Conservation (phyloP, 371 early-diverging fungal genomes). For the Apophysomyces sp. region DNA sequence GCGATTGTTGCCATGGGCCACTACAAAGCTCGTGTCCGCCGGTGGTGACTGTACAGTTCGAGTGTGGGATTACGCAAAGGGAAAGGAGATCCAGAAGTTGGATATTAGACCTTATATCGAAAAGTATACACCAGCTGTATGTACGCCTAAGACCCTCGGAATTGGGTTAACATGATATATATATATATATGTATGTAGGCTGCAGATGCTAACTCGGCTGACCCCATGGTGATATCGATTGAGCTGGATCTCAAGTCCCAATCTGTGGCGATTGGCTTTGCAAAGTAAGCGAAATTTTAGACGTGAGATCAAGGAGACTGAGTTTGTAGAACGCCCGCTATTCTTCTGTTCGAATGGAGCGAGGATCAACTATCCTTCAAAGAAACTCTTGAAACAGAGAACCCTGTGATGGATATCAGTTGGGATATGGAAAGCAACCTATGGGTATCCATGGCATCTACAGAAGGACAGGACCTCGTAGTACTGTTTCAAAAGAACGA, state of each 20-base stretch:
- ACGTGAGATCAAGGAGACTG: not conserved
- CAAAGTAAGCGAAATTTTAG: conserved; percentile 23
- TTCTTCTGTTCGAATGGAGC: conserved; percentile 33
- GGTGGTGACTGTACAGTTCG: conserved; percentile 86
- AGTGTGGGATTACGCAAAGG: conserved; percentile 72
- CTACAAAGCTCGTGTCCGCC: conserved; percentile 69
- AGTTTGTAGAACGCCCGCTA: conserved; percentile 22
- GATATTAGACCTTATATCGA: conserved; percentile 44
- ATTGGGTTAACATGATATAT: not conserved
- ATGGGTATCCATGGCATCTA: conserved; percentile 34
- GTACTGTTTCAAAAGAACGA: conserved; percentile 14
- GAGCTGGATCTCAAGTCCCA: conserved; percentile 19
- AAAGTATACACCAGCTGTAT: conserved; percentile 41
- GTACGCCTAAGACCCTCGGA: not conserved
- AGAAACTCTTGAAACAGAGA: conserved; percentile 22
- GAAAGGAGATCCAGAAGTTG: conserved; percentile 39
- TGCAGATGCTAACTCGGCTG: conserved; percentile 41
- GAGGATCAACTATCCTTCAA: conserved; percentile 24
- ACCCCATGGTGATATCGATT: conserved; percentile 32
- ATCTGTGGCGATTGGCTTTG: conserved; percentile 33
- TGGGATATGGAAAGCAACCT: conserved; percentile 31
- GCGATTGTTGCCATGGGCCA: conserved; percentile 47
- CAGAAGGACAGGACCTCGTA: conserved; percentile 13
- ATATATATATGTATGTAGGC: conserved; percentile 18
- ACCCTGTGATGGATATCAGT: conserved; percentile 28